Conservation (phyloP, 208 protist genomes). For the Crithidia thermophila region DNA sequence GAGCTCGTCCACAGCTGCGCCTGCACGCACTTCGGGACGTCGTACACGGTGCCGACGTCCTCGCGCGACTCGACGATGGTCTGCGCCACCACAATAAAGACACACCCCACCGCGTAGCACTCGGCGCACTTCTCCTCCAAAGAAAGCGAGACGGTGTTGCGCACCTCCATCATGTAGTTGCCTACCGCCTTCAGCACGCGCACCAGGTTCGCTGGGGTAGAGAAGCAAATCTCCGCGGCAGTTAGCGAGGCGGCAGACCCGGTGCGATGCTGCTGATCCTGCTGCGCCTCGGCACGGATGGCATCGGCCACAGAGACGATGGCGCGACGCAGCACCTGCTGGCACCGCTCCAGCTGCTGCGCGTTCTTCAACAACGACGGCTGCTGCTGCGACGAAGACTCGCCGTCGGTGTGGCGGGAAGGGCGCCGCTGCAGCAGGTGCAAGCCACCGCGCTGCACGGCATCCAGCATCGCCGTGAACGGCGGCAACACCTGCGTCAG, state of each 20-base stretch:
- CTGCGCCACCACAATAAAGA: slow-evolving; percentile 66
- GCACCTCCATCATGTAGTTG: slow-evolving; percentile 39
- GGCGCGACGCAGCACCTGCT: slow-evolving; percentile 57
- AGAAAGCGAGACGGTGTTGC: slow-evolving; percentile 48
- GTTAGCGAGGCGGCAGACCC: slow-evolving; percentile 27
- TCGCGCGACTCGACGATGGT: slow-evolving; percentile 73
- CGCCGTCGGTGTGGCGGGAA: slow-evolving; percentile 7
- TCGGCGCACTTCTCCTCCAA: slow-evolving; percentile 59
- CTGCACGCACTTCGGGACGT: slow-evolving; percentile 26
- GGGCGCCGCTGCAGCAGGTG: slow-evolving; percentile 23
- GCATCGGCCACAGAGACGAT: slow-evolving; percentile 54
- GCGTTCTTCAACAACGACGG: slow-evolving; percentile 18
- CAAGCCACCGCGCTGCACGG: neutral
- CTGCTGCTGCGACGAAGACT: neutral
- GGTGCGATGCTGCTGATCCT: neutral
- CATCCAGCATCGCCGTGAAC: slow-evolving; percentile 21
- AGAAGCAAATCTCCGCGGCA: slow-evolving; percentile 72
- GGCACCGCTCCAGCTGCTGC: slow-evolving; percentile 60
- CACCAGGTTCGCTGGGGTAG: slow-evolving; percentile 40
- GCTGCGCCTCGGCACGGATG: slow-evolving; percentile 32
- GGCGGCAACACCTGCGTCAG: slow-evolving; percentile 18
- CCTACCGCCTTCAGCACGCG: slow-evolving; percentile 47
- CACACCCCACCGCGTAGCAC: slow-evolving; percentile 53
- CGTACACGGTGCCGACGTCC: slow-evolving; percentile 43
- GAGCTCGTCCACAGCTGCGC: slow-evolving; percentile 63